Evolutionary conservation across 352 stramenopile species (phyloP).

Genomic region (Phytophthora multivora): DNA sequence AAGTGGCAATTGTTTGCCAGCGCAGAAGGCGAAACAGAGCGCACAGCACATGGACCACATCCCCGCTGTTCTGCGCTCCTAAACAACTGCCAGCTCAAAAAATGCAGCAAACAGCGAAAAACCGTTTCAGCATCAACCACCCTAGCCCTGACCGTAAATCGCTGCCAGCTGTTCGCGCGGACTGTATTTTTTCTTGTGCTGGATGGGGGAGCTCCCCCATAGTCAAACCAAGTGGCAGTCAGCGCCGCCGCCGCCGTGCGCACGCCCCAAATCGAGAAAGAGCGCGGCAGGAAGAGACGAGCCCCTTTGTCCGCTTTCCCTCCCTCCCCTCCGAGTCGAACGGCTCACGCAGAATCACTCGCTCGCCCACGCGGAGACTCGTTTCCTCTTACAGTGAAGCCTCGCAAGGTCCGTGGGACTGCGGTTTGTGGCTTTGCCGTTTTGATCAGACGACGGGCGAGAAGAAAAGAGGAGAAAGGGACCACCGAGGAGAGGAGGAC

Average conservation of each 20-base stretch:
- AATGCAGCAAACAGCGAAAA: conserved; percentile 3
- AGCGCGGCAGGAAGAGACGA: conserved; percentile 32
- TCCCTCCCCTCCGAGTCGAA: not conserved
- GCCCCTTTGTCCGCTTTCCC: conserved; percentile 6
- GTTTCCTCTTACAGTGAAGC: conserved; percentile 8
- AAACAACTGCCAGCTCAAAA: not conserved
- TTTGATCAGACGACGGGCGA: conserved; percentile 28
- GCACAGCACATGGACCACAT: conserved; percentile 1
- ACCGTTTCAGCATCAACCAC: conserved; percentile 2
- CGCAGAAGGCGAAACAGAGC: not conserved
- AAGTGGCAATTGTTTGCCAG: conserved; percentile 7
- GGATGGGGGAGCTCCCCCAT: conserved; percentile 14
- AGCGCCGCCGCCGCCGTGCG: not conserved
- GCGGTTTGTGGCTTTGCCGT: conserved; percentile 18
- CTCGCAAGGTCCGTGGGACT: conserved; percentile 15
- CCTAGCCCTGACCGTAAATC: conserved; percentile 19
- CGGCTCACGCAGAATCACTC: conserved; percentile 15
- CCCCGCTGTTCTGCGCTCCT: conserved; percentile 1
- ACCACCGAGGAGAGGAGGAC: conserved; percentile 1
- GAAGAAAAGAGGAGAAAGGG: conserved; percentile 9
- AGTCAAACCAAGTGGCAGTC: conserved; percentile 27
- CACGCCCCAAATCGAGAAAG: conserved; percentile 27
- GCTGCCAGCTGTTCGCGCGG: conserved; percentile 21
- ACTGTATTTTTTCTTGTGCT: conserved; percentile 39
- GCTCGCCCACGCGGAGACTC: not conserved